Conservation (phyloP, 2,329 filamentous ascomycete species). For the Fusarium sp. region DNA sequence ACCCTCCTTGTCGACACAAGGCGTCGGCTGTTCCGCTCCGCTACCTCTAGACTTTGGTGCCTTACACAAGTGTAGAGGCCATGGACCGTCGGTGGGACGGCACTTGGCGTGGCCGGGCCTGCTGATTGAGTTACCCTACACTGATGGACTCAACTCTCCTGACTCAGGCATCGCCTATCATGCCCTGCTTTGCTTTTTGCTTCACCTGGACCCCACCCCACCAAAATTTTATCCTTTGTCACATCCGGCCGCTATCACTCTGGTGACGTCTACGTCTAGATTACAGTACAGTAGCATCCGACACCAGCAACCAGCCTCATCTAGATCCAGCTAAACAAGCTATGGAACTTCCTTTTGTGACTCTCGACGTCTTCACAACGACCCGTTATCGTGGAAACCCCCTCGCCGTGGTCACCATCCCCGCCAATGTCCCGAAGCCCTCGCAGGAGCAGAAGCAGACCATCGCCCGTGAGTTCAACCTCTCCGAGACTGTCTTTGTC, state of each 20-base stretch:
- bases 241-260: constrained; percentile 12
- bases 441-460: constrained; percentile 66
- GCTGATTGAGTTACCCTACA: constrained; percentile 28
- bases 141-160: constrained; percentile 11
- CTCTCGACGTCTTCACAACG: constrained; percentile 69
- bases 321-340: neutral
- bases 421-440: constrained; percentile 53
- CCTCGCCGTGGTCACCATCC: constrained; percentile 69
- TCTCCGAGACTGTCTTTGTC: constrained; percentile 73
- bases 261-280: constrained; percentile 27
- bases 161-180: constrained; percentile 21
- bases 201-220: constrained; percentile 28
- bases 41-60: constrained; percentile 20
- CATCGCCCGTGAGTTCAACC: constrained; percentile 73
- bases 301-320: constrained; percentile 6
- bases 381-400: constrained; percentile 68
- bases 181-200: constrained; percentile 11
- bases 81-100: neutral
- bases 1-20: neutral
- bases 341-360: constrained; percentile 62
- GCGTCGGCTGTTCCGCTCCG: constrained; percentile 15
- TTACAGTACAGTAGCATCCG: neutral
- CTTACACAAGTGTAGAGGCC: constrained; percentile 32
- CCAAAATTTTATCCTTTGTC: constrained; percentile 25
- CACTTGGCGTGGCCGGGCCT: neutral